Percentiles rank a stretch among this genome's conserved stretches.
Conservation (phyloP, 129 eudicot species). For the Pulicaria dysenterica region DNA sequence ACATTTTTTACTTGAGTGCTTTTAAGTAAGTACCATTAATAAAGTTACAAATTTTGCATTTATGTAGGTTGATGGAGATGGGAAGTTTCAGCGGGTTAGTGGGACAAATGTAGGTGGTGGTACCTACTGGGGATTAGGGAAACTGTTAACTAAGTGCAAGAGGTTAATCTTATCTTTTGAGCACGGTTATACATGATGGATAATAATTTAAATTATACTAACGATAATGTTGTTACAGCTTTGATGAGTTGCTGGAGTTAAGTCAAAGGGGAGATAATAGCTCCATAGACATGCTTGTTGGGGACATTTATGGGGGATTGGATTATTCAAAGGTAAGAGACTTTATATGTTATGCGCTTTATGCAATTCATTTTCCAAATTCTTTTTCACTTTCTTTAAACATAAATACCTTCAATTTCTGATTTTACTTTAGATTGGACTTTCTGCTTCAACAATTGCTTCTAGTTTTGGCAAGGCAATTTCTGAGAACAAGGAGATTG, state of each 20-base stretch:
- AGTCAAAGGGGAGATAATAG: conserved; percentile 96
- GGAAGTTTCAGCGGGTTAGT: conserved; percentile 86
- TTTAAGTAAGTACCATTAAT: background rate
- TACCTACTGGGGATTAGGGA: conserved; percentile 98
- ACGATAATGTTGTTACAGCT: conserved; percentile 41
- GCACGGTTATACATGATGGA: background rate
- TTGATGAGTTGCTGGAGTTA: conserved; percentile 88
- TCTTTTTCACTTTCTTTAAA: background rate
- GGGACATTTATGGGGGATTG: conserved; percentile 97
- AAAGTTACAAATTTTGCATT: conserved; percentile 6
- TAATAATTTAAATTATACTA: background rate
- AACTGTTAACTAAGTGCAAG: conserved; percentile 86
- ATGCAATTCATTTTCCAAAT: background rate
- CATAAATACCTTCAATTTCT: background rate
- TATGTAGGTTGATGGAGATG: conserved; percentile 94
- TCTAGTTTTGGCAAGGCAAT: conserved; percentile 98
- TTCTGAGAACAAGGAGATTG: conserved; percentile 87
- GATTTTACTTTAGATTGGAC: conserved; percentile 69
- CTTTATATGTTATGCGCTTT: conserved; percentile 10
- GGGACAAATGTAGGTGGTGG: conserved; percentile 99
- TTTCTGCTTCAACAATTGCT: conserved; percentile 97
- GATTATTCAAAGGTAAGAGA: conserved; percentile 84
- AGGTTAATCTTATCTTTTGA: conserved; percentile 50
- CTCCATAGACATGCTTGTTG: conserved; percentile 93
- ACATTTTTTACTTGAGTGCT: background rate